Conservation (phyloP, 768 basidiomycete species). For the Termitomyces sp. region DNA sequence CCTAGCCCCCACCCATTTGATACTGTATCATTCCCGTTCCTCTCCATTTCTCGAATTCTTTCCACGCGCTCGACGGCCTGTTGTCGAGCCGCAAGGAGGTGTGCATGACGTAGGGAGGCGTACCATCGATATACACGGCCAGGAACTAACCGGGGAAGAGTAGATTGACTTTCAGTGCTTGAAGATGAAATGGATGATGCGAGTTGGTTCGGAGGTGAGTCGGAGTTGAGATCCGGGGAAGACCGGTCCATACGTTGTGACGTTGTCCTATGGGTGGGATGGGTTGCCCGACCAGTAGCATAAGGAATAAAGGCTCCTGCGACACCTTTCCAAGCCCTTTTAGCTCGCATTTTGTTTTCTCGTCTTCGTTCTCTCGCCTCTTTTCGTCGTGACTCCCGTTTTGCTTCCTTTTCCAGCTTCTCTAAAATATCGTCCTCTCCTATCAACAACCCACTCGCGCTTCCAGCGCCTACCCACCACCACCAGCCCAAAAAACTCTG, state of each 20-base stretch:
- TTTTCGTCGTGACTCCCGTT: constrained; percentile 45
- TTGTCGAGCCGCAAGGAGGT: constrained; percentile 63
- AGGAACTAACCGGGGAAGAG: constrained; percentile 36
- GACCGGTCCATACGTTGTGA: background rate
- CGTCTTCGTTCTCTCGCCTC: constrained; percentile 43
- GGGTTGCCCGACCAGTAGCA: background rate
- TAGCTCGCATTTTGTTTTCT: constrained; percentile 49
- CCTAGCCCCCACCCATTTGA: constrained; percentile 70
- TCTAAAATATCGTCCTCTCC: constrained; percentile 62
- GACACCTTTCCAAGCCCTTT: constrained; percentile 56
- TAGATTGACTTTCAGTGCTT: constrained; percentile 17
- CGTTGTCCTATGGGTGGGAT: background rate
- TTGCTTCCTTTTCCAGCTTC: constrained; percentile 48
- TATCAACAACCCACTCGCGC: constrained; percentile 49
- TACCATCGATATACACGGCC: constrained; percentile 50
- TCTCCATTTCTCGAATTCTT: constrained; percentile 60
- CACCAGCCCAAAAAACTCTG: constrained; percentile 97
- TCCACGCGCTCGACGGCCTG: constrained; percentile 69
- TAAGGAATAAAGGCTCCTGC: constrained; percentile 41
- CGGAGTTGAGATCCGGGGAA: constrained; percentile 8
- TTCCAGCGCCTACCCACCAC: constrained; percentile 98
- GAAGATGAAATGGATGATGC: constrained; percentile 11
- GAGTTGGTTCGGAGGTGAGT: constrained; percentile 1
- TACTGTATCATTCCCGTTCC: constrained; percentile 25
- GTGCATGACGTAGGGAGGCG: constrained; percentile 61